phyloP scores from a whole-genome alignment of 805 yeast species.

The Candida rishiriensis region DNA sequence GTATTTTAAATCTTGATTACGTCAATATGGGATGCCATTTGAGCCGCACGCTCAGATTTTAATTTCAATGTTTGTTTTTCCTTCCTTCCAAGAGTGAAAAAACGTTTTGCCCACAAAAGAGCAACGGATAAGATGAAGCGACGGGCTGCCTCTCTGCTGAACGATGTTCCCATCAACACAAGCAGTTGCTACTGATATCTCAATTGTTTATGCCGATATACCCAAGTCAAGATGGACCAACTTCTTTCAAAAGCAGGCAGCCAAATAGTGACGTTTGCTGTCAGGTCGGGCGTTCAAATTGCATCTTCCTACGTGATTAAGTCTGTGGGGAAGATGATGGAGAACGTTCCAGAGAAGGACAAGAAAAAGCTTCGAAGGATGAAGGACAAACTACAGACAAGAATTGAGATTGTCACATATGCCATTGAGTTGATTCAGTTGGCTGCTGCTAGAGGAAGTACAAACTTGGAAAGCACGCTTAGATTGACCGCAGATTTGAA shows the following conservation, averaged over 20 bases:
- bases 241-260: slow-evolving; percentile 53
- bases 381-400: slow-evolving; percentile 45
- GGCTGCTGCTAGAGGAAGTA: slow-evolving; percentile 58
- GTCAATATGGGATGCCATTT: no score
- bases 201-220: no score
- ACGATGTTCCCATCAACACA: no score
- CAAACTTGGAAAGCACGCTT: slow-evolving; percentile 51
- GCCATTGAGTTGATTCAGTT: slow-evolving; percentile 66
- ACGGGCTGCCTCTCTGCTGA: background rate
- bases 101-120: no score
- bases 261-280: slow-evolving; percentile 77
- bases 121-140: background rate
- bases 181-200: no score
- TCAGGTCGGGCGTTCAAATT: slow-evolving; percentile 67
- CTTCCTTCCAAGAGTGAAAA: no score
- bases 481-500: slow-evolving; percentile 52
- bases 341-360: slow-evolving; percentile 50
- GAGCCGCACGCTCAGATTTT: no score
- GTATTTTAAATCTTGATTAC: no score
- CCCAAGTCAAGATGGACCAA: slow-evolving; percentile 38
- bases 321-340: slow-evolving; percentile 54
- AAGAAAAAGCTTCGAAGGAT: slow-evolving; percentile 38
- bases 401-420: slow-evolving; percentile 56
- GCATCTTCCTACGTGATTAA: slow-evolving; percentile 72
- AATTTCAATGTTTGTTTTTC: no score